Base-by-base conservation (phyloP, 495 filamentous ascomycete species). In the Parathielavia hyrcaniae region DNA sequence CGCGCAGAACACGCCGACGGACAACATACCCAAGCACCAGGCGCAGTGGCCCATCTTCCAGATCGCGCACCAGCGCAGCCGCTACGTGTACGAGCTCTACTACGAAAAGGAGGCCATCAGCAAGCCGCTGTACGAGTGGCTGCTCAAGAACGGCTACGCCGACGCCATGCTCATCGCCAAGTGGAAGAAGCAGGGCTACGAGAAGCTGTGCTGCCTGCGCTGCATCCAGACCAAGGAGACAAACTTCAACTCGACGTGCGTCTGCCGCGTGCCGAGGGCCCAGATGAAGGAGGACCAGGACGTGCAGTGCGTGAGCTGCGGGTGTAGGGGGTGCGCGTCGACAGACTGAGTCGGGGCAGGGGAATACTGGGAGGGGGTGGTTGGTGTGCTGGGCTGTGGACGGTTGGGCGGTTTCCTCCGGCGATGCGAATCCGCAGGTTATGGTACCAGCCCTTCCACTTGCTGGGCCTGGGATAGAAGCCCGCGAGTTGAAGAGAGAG, bases 171-270 rank as follows among this genome's bases (percentile, higher is more conserved):
- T 99, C 61, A 97, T 99, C 67, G 93, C 93, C 16, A 97, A 99
- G 75, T 99, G 93, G 93, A 99, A 99, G 81, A 99, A 97, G 75
- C 87, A 92, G 67, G 95, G 93, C 20, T 99, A 99, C 73, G 93
- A 97, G 75, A 97, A 97, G 86, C 73, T 98, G 9, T 99, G 93
- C 70, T 99, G 93, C 68, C 77, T 96, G 53, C 86, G 90, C 60
- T 99, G 93, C 73, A 90, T 99, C 54, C 93, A 99, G 70, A 97
- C 93, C 4, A 97, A 97, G 72, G 95, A 99, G 79, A 97, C 92
- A 22, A 97, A 97, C 71, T 97, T 97, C 78, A 95, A 93, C 72
- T 84, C 88, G 43, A 98, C 95, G 4, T 99, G 93, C 69, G 92
- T 99, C 64, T 99, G 93, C 71, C 90, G 93, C 45, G 93, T 97